A percentile compares a stretch with the other conserved stretches of the same genome.
Conservation (phyloP, 2,329 filamentous ascomycete species). For the Ceratocystis diversiconidia region DNA sequence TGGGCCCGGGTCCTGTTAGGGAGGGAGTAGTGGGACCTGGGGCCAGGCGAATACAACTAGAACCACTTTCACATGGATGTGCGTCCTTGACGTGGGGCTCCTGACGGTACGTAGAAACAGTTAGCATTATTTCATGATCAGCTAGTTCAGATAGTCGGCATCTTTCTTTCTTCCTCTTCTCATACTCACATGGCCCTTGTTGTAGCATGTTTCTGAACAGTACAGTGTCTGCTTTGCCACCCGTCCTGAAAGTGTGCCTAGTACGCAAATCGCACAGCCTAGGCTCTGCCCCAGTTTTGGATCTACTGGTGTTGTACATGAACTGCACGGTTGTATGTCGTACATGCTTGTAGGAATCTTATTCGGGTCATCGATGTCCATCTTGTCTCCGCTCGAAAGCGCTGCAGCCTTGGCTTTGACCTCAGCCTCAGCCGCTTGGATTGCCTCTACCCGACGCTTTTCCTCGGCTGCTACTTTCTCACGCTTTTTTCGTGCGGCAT, state of each 20-base stretch:
- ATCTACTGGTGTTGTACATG: conserved; percentile 27
- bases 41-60: conserved; percentile 14
- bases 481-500: conserved; percentile 34
- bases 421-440: conserved; percentile 16
- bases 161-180: neutral
- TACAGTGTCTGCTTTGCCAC: conserved; percentile 29
- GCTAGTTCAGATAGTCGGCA: no score
- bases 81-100: conserved; percentile 12
- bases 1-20: neutral
- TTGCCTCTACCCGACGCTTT: conserved; percentile 21
- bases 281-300: conserved; percentile 25
- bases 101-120: neutral
- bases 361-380: conserved; percentile 15
- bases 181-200: conserved; percentile 30
- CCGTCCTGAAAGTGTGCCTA: conserved; percentile 28
- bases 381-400: neutral
- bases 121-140: neutral
- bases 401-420: conserved; percentile 9
- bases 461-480: conserved; percentile 28
- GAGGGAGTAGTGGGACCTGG: neutral
- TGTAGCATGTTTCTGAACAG: conserved; percentile 32
- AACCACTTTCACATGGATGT: conserved; percentile 18
- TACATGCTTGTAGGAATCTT: conserved; percentile 26
- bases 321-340: conserved; percentile 28
- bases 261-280: conserved; percentile 33